Conservation (phyloP, 345 rosid genomes). For the Gossypium sturtianum region DNA sequence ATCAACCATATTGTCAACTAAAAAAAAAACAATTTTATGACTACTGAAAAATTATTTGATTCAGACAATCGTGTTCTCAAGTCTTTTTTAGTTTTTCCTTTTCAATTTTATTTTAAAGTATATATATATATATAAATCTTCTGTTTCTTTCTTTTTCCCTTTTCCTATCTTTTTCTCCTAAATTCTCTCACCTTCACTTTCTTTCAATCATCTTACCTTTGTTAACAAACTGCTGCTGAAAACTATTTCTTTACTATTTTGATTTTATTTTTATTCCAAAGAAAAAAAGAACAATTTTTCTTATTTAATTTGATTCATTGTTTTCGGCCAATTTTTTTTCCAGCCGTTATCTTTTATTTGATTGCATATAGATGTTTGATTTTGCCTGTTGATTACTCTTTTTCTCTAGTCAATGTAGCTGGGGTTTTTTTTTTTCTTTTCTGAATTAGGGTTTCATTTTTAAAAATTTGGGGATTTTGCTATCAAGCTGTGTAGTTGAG, state of each 20-base stretch:
- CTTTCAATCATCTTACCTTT: background rate
- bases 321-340: background rate
- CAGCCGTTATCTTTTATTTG: background rate
- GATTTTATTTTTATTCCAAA: background rate
- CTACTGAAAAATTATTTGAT: too few relatives aligned
- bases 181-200: background rate
- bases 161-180: background rate
- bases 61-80: too few relatives aligned
- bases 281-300: background rate
- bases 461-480: conserved; percentile 3
- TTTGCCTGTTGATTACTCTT: conserved; percentile 4
- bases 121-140: background rate
- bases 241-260: background rate
- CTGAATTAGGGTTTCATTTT: conserved; percentile 20
- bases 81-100: too few relatives aligned
- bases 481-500: conserved; percentile 4
- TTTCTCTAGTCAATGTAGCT: conserved; percentile 29
- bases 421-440: background rate
- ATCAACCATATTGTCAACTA: too few relatives aligned
- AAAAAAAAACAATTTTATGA: too few relatives aligned
- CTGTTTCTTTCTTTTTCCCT: background rate
- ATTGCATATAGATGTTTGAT: background rate
- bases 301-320: background rate
- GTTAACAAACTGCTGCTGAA: background rate
- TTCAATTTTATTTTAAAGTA: background rate